Conservation (phyloP, 768 basidiomycete species). For the Mycena galopus region DNA sequence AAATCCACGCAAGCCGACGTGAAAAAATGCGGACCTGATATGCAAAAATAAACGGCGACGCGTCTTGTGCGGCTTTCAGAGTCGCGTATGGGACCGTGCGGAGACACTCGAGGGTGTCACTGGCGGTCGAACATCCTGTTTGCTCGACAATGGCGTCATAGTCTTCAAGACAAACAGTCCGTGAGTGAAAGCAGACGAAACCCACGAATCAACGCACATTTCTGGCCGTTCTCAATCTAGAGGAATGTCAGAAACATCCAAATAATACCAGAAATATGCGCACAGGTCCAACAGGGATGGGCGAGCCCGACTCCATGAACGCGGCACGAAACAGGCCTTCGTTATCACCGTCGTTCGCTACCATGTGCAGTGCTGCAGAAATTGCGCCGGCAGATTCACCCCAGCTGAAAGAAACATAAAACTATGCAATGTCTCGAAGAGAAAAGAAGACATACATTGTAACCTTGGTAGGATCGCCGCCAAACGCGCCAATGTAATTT, state of each 20-base stretch:
- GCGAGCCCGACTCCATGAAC: slow-evolving; percentile 65
- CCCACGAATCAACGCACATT: slow-evolving; percentile 39
- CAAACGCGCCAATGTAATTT: slow-evolving; percentile 71
- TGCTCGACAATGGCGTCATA: slow-evolving; percentile 59
- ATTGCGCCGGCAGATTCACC: slow-evolving; percentile 73
- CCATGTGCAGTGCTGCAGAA: slow-evolving; percentile 63
- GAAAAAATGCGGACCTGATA: slow-evolving; percentile 52
- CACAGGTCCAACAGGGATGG: slow-evolving; percentile 57
- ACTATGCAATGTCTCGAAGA: neutral
- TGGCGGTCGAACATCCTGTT: slow-evolving; percentile 54
- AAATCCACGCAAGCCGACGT: neutral
- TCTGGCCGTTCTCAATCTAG: slow-evolving; percentile 56
- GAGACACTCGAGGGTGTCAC: slow-evolving; percentile 61
- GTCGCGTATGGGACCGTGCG: slow-evolving; percentile 52
- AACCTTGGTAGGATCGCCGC: slow-evolving; percentile 71
- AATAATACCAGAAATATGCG: neutral
- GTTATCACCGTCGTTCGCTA: slow-evolving; percentile 58
- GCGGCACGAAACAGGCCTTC: slow-evolving; percentile 64
- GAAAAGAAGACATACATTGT: slow-evolving; percentile 53
- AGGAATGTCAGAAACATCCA: neutral
- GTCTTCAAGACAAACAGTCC: slow-evolving; percentile 30
- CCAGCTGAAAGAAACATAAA: slow-evolving; percentile 48
- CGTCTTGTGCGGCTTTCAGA: slow-evolving; percentile 59
- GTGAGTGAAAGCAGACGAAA: neutral
- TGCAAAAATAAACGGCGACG: slow-evolving; percentile 56